Conservation (phyloP, 1,284 basidiomycete species). For the Caloboletus firmus region DNA sequence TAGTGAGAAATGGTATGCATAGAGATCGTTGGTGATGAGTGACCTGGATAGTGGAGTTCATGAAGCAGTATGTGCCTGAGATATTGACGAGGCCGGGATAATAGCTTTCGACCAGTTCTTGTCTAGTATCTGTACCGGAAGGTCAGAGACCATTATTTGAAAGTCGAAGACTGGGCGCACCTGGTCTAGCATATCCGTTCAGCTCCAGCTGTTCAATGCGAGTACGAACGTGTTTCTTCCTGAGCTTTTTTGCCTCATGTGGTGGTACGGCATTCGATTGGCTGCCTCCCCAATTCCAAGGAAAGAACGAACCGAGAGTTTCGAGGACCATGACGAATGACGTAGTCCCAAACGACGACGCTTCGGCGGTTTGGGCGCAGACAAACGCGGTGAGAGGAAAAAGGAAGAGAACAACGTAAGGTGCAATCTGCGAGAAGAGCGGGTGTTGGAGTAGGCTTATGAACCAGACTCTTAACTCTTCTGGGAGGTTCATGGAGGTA, state of each 20-base stretch:
- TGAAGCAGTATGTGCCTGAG: slow-evolving; percentile 93
- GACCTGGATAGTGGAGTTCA: slow-evolving; percentile 92
- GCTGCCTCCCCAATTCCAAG: slow-evolving; percentile 57
- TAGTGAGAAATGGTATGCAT: slow-evolving; percentile 12
- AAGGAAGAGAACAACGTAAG: slow-evolving; percentile 53
- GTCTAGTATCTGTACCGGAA: slow-evolving; percentile 22
- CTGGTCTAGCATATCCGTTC: slow-evolving; percentile 38
- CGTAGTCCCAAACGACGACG: slow-evolving; percentile 25
- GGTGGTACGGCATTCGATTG: slow-evolving; percentile 31
- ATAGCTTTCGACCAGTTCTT: slow-evolving; percentile 44
- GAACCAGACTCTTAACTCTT: slow-evolving; percentile 33
- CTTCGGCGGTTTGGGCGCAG: slow-evolving; percentile 36
- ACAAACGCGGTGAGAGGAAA: slow-evolving; percentile 52
- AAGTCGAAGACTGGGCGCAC: slow-evolving; percentile 13
- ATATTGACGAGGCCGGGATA: slow-evolving; percentile 91
- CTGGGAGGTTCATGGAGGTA: slow-evolving; percentile 35
- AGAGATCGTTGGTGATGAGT: slow-evolving; percentile 4
- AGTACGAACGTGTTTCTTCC: slow-evolving; percentile 50
- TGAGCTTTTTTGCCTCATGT: slow-evolving; percentile 45
- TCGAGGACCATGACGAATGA: slow-evolving; percentile 57
- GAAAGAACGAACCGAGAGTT: slow-evolving; percentile 47
- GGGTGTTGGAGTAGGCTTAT: slow-evolving; percentile 26
- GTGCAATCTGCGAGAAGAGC: slow-evolving; percentile 52
- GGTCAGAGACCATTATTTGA: neutral
- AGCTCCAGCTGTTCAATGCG: slow-evolving; percentile 54